Conservation (phyloP, 306 rosid genomes). For the Rosa persica region DNA sequence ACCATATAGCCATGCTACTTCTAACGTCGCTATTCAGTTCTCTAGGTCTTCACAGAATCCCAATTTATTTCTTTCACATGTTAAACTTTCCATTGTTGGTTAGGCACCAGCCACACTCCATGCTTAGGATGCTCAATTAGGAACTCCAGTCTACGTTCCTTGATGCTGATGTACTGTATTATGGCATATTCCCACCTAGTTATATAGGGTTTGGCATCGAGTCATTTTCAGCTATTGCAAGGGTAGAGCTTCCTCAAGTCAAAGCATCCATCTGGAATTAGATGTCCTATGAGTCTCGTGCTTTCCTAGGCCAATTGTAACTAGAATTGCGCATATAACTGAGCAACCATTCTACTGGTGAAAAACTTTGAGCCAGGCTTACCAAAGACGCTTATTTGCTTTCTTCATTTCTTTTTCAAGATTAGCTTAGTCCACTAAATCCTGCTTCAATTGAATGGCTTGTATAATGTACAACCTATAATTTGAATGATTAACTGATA, state of each 20-base stretch:
- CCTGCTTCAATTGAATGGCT: not conserved
- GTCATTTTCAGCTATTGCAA: not conserved
- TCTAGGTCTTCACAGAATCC: not conserved
- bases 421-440: not conserved
- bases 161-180: not conserved
- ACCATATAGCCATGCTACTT: not conserved
- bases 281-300: not conserved
- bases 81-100: not conserved
- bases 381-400: not conserved
- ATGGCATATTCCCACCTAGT: not conserved
- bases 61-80: not conserved
- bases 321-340: not conserved
- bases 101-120: not conserved
- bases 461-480: not conserved
- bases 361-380: not conserved
- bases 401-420: not conserved
- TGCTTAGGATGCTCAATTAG: not conserved
- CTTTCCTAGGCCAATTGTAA: not conserved
- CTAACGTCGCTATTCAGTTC: not conserved
- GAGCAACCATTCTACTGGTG: not conserved
- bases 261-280: not conserved
- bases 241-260: not conserved
- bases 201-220: not conserved
- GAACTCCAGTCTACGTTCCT: not conserved
- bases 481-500: not conserved